phyloP scores from a whole-genome alignment of 2,329 filamentous ascomycete species.

The Calonectria hawksworthii region DNA sequence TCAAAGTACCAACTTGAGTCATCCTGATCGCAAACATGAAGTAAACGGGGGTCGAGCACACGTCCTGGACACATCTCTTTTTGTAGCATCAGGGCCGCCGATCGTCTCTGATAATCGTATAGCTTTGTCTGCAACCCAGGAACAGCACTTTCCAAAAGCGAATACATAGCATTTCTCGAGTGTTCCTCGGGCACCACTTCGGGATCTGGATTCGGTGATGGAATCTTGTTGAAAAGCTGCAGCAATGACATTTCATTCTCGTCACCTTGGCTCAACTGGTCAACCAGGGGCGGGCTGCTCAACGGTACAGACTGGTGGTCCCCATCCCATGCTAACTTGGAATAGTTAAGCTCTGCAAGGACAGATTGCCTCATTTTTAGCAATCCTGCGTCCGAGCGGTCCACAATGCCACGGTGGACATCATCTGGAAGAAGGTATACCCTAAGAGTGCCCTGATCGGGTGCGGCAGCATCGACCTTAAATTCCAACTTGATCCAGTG shows the following conservation, averaged over 20 bases:
- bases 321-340: constrained; percentile 68
- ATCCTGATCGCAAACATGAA: constrained; percentile 70
- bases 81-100: constrained; percentile 87
- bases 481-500: constrained; percentile 63
- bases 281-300: constrained; percentile 21
- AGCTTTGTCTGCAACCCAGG: constrained; percentile 74
- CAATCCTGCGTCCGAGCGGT: constrained; percentile 61
- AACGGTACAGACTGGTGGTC: constrained; percentile 13
- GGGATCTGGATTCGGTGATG: constrained; percentile 74
- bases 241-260: constrained; percentile 66
- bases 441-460: constrained; percentile 56
- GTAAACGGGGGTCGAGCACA: constrained; percentile 81
- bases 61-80: constrained; percentile 77
- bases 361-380: constrained; percentile 62
- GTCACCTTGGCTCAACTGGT: constrained; percentile 42
- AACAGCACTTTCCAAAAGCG: constrained; percentile 67
- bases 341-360: constrained; percentile 69
- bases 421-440: constrained; percentile 78
- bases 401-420: constrained; percentile 66
- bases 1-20: constrained; percentile 79
- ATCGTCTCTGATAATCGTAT: constrained; percentile 84
- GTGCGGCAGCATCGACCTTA: constrained; percentile 35
- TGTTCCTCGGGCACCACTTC: constrained; percentile 63
- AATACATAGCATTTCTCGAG: constrained; percentile 66
- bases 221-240: constrained; percentile 80